Conservation (phyloP, 768 basidiomycete species). For the Tubosaeta sp. region DNA sequence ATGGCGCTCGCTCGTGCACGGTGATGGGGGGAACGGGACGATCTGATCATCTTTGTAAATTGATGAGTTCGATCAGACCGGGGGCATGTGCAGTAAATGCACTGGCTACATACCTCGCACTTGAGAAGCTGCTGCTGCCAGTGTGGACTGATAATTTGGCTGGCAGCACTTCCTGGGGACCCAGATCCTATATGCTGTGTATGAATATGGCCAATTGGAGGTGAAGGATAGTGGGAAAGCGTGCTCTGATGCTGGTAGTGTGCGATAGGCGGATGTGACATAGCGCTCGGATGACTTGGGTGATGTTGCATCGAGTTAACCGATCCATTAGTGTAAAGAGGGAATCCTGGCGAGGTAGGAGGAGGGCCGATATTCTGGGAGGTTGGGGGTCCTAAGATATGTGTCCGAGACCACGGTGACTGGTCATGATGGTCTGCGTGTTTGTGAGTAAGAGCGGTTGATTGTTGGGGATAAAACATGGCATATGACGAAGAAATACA, state of each 20-base stretch:
- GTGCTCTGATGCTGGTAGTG: constrained; percentile 82
- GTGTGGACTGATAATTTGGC: constrained; percentile 71
- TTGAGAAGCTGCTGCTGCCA: constrained; percentile 95
- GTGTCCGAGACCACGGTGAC: constrained; percentile 64
- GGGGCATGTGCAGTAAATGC: constrained; percentile 13
- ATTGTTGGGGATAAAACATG: constrained; percentile 86
- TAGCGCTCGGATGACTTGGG: constrained; percentile 50
- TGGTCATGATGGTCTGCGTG: constrained; percentile 77
- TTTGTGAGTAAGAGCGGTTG: constrained; percentile 76
- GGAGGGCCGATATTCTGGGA: constrained; percentile 52
- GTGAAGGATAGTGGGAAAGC: constrained; percentile 72
- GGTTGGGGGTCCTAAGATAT: constrained; percentile 46
- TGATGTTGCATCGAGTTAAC: constrained; percentile 61
- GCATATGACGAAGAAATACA: constrained; percentile 34
- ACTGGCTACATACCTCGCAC: constrained; percentile 70
- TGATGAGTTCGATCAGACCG: constrained; percentile 18
- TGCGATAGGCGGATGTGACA: constrained; percentile 46
- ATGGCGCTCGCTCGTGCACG: constrained; percentile 94
- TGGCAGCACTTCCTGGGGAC: constrained; percentile 50
- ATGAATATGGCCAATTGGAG: constrained; percentile 64
- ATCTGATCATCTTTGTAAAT: constrained; percentile 66
- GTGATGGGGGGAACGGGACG: constrained; percentile 86
- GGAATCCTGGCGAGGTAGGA: constrained; percentile 70
- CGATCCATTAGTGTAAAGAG: constrained; percentile 69
- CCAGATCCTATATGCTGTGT: constrained; percentile 55